Conservation (phyloP, 2,329 filamentous ascomycete species). For the Fusarium circinatum region DNA sequence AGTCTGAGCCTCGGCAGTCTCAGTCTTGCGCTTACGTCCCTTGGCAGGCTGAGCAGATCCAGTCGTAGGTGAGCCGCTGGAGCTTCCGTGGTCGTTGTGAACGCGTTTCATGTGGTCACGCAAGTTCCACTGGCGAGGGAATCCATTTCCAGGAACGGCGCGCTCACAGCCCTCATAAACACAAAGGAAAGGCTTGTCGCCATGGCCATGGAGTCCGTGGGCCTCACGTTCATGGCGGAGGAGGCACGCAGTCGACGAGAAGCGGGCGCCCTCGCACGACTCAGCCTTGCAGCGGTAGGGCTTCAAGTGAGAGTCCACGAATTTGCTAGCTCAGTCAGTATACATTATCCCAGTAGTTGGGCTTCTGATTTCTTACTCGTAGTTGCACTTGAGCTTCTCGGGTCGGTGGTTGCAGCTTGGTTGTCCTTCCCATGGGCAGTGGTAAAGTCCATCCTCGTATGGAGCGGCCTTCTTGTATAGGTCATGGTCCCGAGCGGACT, state of each 20-base stretch:
- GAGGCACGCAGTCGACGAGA: constrained; percentile 94
- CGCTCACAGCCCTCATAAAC: constrained; percentile 89
- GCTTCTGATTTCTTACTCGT: constrained; percentile 76
- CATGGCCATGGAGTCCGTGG: constrained; percentile 94
- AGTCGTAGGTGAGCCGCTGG: constrained; percentile 54
- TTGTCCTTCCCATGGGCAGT: constrained; percentile 87
- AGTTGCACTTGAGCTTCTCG: constrained; percentile 98
- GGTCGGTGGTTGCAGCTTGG: constrained; percentile 84
- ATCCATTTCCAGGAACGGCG: constrained; percentile 83
- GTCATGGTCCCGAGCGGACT: constrained; percentile 72
- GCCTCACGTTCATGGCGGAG: constrained; percentile 96
- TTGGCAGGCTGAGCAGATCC: constrained; percentile 52
- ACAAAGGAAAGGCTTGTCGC: constrained; percentile 91
- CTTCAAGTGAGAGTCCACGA: constrained; percentile 95
- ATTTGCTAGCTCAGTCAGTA: constrained; percentile 74
- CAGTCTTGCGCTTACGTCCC: constrained; percentile 69
- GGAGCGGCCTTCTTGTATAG: constrained; percentile 76
- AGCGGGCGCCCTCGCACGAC: constrained; percentile 84
- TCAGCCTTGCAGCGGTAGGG: constrained; percentile 93
- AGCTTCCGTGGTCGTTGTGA: constrained; percentile 71
- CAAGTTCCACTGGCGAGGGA: constrained; percentile 94
- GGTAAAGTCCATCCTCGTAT: constrained; percentile 82
- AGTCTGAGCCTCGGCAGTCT: constrained; percentile 54
- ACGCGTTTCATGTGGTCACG: constrained; percentile 98
- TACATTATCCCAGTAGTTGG: neutral